Percentiles rank a stretch among this genome's conserved stretches.
phyloP scores from a whole-genome alignment of 176 grass and related monocot species.

The Oryza rufipogon region DNA sequence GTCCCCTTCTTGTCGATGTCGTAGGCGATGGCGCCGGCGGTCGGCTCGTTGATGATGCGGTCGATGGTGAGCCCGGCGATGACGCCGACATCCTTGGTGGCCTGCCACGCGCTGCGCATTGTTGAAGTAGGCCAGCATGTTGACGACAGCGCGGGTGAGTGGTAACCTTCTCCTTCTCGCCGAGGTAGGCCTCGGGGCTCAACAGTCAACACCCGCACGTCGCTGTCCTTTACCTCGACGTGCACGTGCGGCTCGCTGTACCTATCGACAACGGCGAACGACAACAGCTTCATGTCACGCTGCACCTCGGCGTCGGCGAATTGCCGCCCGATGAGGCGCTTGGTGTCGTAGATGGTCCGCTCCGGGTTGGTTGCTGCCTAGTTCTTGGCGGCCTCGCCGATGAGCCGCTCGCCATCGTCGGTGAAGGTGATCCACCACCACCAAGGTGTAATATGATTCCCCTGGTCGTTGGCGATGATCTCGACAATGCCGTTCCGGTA shows the following conservation, averaged over 20 bases:
- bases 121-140: background rate
- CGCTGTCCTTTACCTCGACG: constrained; percentile 4
- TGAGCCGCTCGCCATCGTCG: background rate
- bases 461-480: constrained; percentile 86
- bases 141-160: background rate
- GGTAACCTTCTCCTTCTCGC: background rate
- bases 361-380: constrained; percentile 37
- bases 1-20: constrained; percentile 36
- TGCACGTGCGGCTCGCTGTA: background rate
- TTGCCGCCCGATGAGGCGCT: constrained; percentile 33
- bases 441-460: constrained; percentile 24
- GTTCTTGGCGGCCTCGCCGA: background rate
- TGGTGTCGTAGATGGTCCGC: constrained; percentile 43
- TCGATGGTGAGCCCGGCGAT: constrained; percentile 40
- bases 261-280: background rate
- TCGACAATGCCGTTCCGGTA: constrained; percentile 37
- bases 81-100: background rate
- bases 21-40: constrained; percentile 38
- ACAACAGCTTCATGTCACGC: background rate
- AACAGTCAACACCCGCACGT: constrained; percentile 29
- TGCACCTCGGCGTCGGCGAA: background rate
- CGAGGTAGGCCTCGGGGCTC: constrained; percentile 46
- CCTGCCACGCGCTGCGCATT: constrained; percentile 12
- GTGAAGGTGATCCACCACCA: no score
- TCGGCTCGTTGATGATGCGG: constrained; percentile 40